These are phyloP conservation scores for Lodderomyces orthopsilosis DNA, from an alignment of 1,139 yeast genomes.

Conservation along the genomic window DNA sequence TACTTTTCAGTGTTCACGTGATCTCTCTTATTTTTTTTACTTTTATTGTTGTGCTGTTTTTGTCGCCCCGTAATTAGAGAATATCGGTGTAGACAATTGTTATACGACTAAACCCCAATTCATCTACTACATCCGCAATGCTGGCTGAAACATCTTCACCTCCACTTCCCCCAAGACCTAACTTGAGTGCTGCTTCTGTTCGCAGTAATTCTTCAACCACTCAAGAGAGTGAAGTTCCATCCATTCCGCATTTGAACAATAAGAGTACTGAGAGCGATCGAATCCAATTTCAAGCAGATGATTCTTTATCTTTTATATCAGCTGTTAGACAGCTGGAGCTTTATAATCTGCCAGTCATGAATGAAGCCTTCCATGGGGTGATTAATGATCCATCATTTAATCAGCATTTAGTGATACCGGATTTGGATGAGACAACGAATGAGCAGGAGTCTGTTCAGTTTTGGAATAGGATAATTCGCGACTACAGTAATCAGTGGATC, in stretches of 20 bases:
- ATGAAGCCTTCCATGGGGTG: conserved; percentile 20
- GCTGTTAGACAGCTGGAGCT: conserved; percentile 33
- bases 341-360: conserved; percentile 32
- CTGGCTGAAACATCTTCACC: conserved; percentile 5
- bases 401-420: conserved; percentile 13
- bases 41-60: not conserved
- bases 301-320: conserved; percentile 29
- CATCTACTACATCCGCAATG: not conserved
- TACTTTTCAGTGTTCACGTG: not conserved
- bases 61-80: not conserved
- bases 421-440: conserved; percentile 4
- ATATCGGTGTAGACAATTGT: no score
- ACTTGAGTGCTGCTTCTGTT: not conserved
- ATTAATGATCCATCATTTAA: not conserved
- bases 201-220: not conserved
- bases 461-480: conserved; percentile 26
- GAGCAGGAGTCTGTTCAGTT: conserved; percentile 14
- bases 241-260: conserved; percentile 4
- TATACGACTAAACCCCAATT: no score
- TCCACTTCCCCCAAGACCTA: conserved; percentile 9
- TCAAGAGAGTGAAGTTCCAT: conserved; percentile 6
- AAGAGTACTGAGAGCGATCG: not conserved
- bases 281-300: conserved; percentile 13
- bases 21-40: not conserved
- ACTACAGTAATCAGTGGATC: conserved; percentile 21